A percentile compares a stretch with the other conserved stretches of the same genome.
Evolutionary conservation across 2,329 filamentous ascomycete species (phyloP).

Genomic region (Diaporthe citrichinensis): DNA sequence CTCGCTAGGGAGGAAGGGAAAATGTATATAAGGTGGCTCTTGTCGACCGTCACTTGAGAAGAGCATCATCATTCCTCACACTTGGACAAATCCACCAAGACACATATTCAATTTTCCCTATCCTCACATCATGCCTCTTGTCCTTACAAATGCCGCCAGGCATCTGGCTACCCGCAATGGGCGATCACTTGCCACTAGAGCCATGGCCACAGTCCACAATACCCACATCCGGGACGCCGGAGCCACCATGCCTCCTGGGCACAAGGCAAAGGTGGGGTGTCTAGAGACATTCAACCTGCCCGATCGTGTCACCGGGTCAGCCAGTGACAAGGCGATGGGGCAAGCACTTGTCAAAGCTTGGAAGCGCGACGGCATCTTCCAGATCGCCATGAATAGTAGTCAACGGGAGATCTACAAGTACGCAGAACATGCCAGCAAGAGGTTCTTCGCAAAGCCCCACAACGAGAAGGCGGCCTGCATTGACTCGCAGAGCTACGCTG

Average conservation of each 20-base stretch:
- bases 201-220: constrained; percentile 25
- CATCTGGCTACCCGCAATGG: constrained; percentile 2
- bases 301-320: constrained; percentile 51
- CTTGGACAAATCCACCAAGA: background rate
- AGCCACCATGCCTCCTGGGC: constrained; percentile 49
- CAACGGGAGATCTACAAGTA: constrained; percentile 54
- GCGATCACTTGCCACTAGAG: constrained; percentile 1
- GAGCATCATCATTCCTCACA: background rate
- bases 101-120: background rate
- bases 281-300: constrained; percentile 61
- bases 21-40: constrained; percentile 3
- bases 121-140: constrained; percentile 25
- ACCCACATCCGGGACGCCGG: background rate
- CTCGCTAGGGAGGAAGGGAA: background rate
- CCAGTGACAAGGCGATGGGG: constrained; percentile 54
- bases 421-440: constrained; percentile 54
- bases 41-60: background rate
- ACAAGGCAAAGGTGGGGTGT: constrained; percentile 48
- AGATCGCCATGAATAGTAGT: constrained; percentile 56
- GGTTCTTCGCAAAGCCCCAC: constrained; percentile 56
- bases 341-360: constrained; percentile 58
- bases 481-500: constrained; percentile 61
- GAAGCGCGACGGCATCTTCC: constrained; percentile 61
- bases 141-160: constrained; percentile 16
- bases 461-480: constrained; percentile 58